Base-by-base conservation (phyloP, 139 green algal species). In the Edaphochlamys debaryana region DNA sequence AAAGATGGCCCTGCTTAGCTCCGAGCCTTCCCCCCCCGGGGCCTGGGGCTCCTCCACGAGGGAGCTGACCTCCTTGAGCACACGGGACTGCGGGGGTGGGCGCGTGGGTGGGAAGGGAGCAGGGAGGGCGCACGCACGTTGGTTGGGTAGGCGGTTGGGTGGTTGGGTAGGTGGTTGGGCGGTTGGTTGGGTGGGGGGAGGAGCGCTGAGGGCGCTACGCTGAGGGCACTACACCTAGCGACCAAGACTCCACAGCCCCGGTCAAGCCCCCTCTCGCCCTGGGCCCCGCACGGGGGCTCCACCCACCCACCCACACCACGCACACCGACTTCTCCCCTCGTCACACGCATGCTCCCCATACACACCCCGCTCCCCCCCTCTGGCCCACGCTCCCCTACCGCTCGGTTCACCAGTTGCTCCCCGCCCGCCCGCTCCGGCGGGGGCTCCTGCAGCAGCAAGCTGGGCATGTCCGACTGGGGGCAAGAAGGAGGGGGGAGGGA, bases 371-470 rank as follows among this genome's bases (percentile, higher is more conserved):
- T n/a, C 2, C 8, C 2, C 20, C 64, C 34, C 36, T n/a, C 34
- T 7, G 19, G 19, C 29, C 27, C 27, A 37, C 27, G n/a, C 30
- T n/a, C n/a, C n/a, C 69, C 9, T 42, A 82, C 76, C 76, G 76
- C 76, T 7, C 76, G 62, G 25, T 45, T 23, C 7, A 81, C 62
- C 19, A 81, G 62, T n/a, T n/a, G n/a, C n/a, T 82, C 62, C 25
- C 73, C 76, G 38, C 58, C 76, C 6, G 54, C 29, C 7, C 25
- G 63, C 45, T 82, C 63, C 25, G 62, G 76, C 9, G 29, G 38
- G 7, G 23, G 2, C 22, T 71, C 76, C 9, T 60, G 30, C 13
- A 48, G n/a, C 8, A 66, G 37, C n/a, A 73, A 4, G 11, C 42
- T 50, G 0, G 60, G 62, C 41, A 73, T 32, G 30, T 82, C 62